phyloP scores from a whole-genome alignment of 2,329 filamentous ascomycete species.

The Cordyceps tenuipes region DNA sequence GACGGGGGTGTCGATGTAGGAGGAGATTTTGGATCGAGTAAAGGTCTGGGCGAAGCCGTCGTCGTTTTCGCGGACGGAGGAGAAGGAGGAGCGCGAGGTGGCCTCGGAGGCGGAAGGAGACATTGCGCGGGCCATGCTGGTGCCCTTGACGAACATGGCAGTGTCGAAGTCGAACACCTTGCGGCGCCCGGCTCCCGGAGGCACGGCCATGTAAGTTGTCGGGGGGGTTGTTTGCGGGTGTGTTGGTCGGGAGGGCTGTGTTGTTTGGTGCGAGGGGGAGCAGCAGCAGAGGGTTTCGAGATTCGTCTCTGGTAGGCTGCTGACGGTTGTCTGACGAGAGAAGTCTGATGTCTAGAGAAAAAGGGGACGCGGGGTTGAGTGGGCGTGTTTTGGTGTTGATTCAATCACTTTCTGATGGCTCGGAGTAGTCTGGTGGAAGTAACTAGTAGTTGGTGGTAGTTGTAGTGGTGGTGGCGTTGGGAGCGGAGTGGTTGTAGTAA shows the following conservation, averaged over 20 bases:
- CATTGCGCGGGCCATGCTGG: constrained; percentile 29
- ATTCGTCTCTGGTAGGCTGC: not conserved
- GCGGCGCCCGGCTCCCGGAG: constrained; percentile 20
- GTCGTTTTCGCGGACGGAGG: constrained; percentile 53
- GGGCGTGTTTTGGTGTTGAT: not conserved
- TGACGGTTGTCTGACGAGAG: not conserved
- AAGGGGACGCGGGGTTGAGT: not conserved
- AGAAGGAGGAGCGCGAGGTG: constrained; percentile 48
- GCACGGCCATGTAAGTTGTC: constrained; percentile 23
- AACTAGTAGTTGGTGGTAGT: no score
- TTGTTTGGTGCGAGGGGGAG: not conserved
- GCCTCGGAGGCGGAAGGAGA: constrained; percentile 29
- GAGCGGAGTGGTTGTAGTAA: not conserved
- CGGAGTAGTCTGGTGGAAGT: not conserved
- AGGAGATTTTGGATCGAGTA: constrained; percentile 54
- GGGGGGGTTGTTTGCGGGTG: constrained; percentile 7
- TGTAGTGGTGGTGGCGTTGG: not conserved
- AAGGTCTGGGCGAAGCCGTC: constrained; percentile 53
- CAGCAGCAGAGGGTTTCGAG: not conserved
- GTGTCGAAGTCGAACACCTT: constrained; percentile 28
- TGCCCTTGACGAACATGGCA: constrained; percentile 25
- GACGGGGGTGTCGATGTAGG: constrained; percentile 42
- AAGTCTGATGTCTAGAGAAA: not conserved
- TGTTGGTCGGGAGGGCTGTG: not conserved
- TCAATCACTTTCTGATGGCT: not conserved